phyloP scores from a whole-genome alignment of 768 basidiomycete species.

The Pisolithus marmoratus region DNA sequence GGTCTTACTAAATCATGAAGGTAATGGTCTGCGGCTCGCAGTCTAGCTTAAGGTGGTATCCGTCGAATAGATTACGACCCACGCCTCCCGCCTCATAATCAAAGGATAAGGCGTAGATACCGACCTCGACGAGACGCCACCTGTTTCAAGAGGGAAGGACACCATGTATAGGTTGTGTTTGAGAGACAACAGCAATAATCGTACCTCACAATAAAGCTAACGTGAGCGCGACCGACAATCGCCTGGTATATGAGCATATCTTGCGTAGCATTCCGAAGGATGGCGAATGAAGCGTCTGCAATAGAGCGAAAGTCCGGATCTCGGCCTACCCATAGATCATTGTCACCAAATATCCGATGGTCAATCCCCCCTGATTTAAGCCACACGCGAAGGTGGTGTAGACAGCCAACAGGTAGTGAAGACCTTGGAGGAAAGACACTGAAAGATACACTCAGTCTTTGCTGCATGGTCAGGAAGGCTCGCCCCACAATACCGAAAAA shows the following conservation, averaged over 20 bases:
- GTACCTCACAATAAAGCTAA: constrained; percentile 53
- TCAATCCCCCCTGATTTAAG: constrained; percentile 51
- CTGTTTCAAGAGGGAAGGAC: constrained; percentile 25
- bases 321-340: constrained; percentile 60
- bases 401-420: constrained; percentile 45
- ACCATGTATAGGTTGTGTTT: neutral
- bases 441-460: neutral
- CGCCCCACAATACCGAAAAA: constrained; percentile 57
- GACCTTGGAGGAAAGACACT: constrained; percentile 59
- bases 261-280: constrained; percentile 36
- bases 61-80: constrained; percentile 48
- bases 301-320: constrained; percentile 61
- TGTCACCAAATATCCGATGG: constrained; percentile 58
- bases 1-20: constrained; percentile 58
- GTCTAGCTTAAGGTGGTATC: constrained; percentile 46
- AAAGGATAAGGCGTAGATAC: constrained; percentile 48
- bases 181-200: constrained; percentile 2
- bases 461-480: neutral
- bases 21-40: constrained; percentile 47
- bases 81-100: constrained; percentile 65
- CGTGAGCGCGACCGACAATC: constrained; percentile 48
- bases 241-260: constrained; percentile 51
- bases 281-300: constrained; percentile 50
- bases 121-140: constrained; percentile 42
- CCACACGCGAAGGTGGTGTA: constrained; percentile 62